Evolutionary conservation across 768 basidiomycete species (phyloP), one percentile per base, ranked within the genome.

Genomic region (Mycena rosella): DNA sequence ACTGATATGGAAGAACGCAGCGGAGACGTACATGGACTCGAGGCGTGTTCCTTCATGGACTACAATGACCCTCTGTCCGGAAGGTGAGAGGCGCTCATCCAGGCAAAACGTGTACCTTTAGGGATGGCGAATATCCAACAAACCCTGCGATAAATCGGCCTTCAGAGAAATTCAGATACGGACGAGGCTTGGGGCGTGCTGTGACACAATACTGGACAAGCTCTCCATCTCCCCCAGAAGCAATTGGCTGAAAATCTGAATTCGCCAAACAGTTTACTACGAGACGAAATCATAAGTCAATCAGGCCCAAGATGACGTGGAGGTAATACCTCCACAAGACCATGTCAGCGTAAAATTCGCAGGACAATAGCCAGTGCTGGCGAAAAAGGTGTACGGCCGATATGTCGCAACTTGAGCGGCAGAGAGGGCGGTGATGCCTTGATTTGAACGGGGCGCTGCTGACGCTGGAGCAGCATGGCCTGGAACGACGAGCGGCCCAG

Each of bases 71-170:
- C 63, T 63, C 63, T 70, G 32, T 20, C 22, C 11, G n/a, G 20
- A 13, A 26, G 29, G 5, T 17, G 8, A 56, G 5, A 14, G 3
- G 40, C 13, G 7, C 26, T 15, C 36, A 18, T 62, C 11, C 18
- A 27, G 45, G 24, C 20, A 55, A 14, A 48, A 40, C 32, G 18
- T 17, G 9, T 3, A 74, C 76, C 11, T 73, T 2, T 30, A 83
- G 72, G 1, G 67, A 74, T 0, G 85, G 81, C 62, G 84, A 84
- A 66, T 79, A 88, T n/a, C 87, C 87, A 30, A 88, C 87, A 59
- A 78, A 87, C 86, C 86, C 87, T 87, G 55, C 22, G 22, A 38
- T 14, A 20, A 34, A 27, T 30, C 8, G 44, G 42, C 54, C n/a
- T 24, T 22, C 8, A 9, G n/a, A 5, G 22, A 24, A 15, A 22